These are phyloP conservation scores for Alternaria ethzedia DNA, from an alignment of 2,329 filamentous ascomycete genomes.

Conservation along the genomic window DNA sequence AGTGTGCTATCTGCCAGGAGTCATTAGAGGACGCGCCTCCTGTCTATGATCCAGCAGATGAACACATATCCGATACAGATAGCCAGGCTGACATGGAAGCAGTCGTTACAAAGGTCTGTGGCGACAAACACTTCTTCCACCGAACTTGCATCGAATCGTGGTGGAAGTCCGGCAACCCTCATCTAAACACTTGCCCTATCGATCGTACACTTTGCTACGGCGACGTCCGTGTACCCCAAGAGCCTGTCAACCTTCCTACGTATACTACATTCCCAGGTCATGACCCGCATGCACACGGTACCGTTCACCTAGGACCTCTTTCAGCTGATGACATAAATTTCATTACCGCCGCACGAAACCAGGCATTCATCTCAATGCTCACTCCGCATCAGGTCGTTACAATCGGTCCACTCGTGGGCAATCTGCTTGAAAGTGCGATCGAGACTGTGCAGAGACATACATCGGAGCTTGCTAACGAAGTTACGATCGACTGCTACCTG, in stretches of 20 bases:
- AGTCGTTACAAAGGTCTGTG: not conserved
- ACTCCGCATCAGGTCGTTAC: not conserved
- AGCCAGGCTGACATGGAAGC: not conserved
- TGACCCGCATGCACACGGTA: not conserved
- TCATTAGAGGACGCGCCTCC: not conserved
- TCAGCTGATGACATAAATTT: not conserved
- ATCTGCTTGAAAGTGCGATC: not conserved
- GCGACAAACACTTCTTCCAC: slow-evolving; percentile 3
- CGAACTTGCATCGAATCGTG: not conserved
- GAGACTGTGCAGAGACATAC: not conserved
- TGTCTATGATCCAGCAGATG: not conserved
- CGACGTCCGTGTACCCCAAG: not conserved
- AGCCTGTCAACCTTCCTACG: not conserved
- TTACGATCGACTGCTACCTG: not conserved
- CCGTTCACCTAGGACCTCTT: not conserved
- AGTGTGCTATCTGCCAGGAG: slow-evolving; percentile 20
- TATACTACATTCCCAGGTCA: not conserved
- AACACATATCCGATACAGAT: not conserved
- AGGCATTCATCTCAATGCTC: not conserved
- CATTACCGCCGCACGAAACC: not conserved
- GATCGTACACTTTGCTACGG: not conserved
- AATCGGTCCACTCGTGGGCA: not conserved
- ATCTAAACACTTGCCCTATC: slow-evolving; percentile 1
- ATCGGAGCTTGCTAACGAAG: not conserved
- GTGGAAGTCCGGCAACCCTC: slow-evolving; percentile 22